A percentile compares a stretch with the other conserved stretches of the same genome.
phyloP scores from a whole-genome alignment of 805 yeast species.

The Komagataella pseudopastoris region DNA sequence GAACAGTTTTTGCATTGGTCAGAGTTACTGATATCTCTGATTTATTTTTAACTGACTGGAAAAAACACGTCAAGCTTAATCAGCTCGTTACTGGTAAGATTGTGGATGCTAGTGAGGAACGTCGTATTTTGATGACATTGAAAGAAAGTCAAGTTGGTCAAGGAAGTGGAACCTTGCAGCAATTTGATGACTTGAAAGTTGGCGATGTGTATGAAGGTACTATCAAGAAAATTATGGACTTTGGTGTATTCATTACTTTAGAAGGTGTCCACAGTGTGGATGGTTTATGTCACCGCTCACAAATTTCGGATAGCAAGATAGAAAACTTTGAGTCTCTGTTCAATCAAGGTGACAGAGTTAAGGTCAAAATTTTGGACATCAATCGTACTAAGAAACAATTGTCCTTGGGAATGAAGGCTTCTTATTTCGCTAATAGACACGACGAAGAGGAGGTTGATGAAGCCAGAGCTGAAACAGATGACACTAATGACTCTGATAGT shows the following conservation, averaged over 20 bases:
- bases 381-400: conserved; percentile 58
- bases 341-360: conserved; percentile 83
- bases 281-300: conserved; percentile 80
- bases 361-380: conserved; percentile 61
- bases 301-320: conserved; percentile 61
- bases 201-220: conserved; percentile 71
- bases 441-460: conserved; percentile 16
- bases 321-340: conserved; percentile 53
- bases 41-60: conserved; percentile 77
- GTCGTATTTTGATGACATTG: conserved; percentile 61
- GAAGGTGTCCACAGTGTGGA: conserved; percentile 62
- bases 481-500: conserved; percentile 8
- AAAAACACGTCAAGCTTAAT: conserved; percentile 52
- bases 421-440: conserved; percentile 40
- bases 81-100: conserved; percentile 71
- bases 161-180: conserved; percentile 39
- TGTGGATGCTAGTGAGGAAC: conserved; percentile 43
- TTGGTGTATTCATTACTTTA: conserved; percentile 81
- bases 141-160: conserved; percentile 76
- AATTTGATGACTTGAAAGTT: conserved; percentile 51
- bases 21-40: conserved; percentile 76
- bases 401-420: conserved; percentile 89
- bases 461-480: conserved; percentile 14
- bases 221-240: conserved; percentile 66
- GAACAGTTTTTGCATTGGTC: conserved; percentile 62